phyloP scores from a whole-genome alignment of 345 rosid genomes.

The Brassica rapa region DNA sequence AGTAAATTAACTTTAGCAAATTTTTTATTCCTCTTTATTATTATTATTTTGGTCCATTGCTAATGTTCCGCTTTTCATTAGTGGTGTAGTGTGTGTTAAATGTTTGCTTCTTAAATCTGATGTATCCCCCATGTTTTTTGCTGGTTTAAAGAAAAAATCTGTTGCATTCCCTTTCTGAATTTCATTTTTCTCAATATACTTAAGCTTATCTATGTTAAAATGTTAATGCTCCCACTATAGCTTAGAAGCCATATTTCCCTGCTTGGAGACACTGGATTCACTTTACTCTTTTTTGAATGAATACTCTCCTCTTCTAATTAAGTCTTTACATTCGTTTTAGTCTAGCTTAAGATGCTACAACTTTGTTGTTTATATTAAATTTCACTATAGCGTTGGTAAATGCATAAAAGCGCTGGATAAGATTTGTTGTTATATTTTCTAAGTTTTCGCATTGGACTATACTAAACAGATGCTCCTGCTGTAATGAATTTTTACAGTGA shows the following conservation, averaged over 20 bases:
- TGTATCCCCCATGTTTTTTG: neutral
- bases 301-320: neutral
- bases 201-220: slow-evolving; percentile 20
- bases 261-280: slow-evolving; percentile 11
- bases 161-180: slow-evolving; percentile 9
- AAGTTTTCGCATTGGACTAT: neutral
- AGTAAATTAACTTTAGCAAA: slow-evolving; percentile 73
- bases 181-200: slow-evolving; percentile 4
- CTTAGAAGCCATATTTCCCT: slow-evolving; percentile 21
- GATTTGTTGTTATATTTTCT: neutral
- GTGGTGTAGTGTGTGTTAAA: neutral
- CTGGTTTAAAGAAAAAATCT: neutral
- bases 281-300: neutral
- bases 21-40: slow-evolving; percentile 37
- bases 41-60: slow-evolving; percentile 17
- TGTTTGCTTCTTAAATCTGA: slow-evolving; percentile 15
- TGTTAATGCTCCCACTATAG: slow-evolving; percentile 13
- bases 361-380: slow-evolving; percentile 1
- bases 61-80: neutral
- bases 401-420: neutral
- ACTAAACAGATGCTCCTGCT: neutral
- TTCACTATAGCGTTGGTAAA: neutral
- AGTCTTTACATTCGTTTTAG: slow-evolving; percentile 1
- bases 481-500: neutral
- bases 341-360: slow-evolving; percentile 1